phyloP scores from a whole-genome alignment of 768 basidiomycete species.

The Candolleomyces efflorescens region DNA sequence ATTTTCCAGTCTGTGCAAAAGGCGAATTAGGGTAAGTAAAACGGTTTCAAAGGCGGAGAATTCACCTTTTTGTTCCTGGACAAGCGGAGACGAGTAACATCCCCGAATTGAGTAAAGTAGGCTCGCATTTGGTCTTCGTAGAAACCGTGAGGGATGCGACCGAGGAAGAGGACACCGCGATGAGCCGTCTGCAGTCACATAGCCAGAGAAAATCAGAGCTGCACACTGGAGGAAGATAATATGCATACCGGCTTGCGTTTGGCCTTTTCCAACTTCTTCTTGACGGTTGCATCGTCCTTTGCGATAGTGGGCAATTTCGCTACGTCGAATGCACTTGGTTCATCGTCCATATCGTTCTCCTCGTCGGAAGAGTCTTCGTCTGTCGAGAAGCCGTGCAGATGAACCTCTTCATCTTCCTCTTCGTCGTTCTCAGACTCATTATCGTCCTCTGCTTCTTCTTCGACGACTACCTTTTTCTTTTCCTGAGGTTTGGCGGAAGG shows the following conservation, averaged over 20 bases:
- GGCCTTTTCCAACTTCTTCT: conserved; percentile 56
- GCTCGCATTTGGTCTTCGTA: conserved; percentile 91
- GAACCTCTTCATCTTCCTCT: conserved; percentile 15
- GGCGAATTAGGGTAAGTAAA: background rate
- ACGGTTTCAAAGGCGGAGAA: background rate
- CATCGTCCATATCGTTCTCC: conserved; percentile 46
- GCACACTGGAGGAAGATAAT: background rate
- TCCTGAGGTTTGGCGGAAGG: background rate
- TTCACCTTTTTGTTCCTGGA: conserved; percentile 90
- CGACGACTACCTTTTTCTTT: conserved; percentile 3
- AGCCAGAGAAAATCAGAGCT: conserved; percentile 7
- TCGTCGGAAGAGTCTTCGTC: conserved; percentile 83
- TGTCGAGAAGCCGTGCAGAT: conserved; percentile 70
- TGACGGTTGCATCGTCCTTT: conserved; percentile 82
- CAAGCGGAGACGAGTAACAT: conserved; percentile 80
- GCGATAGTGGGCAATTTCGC: conserved; percentile 77
- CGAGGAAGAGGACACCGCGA: conserved; percentile 83
- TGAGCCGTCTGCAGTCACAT: conserved; percentile 40
- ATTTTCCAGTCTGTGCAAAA: conserved; percentile 72
- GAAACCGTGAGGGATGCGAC: conserved; percentile 94
- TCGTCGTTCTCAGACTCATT: conserved; percentile 2
- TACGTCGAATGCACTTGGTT: conserved; percentile 49
- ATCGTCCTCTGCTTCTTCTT: no score
- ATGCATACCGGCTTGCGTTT: conserved; percentile 61
- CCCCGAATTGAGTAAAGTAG: conserved; percentile 95